phyloP scores from a whole-genome alignment of 164 flowering plant species.

The Buxus sempervirens region DNA sequence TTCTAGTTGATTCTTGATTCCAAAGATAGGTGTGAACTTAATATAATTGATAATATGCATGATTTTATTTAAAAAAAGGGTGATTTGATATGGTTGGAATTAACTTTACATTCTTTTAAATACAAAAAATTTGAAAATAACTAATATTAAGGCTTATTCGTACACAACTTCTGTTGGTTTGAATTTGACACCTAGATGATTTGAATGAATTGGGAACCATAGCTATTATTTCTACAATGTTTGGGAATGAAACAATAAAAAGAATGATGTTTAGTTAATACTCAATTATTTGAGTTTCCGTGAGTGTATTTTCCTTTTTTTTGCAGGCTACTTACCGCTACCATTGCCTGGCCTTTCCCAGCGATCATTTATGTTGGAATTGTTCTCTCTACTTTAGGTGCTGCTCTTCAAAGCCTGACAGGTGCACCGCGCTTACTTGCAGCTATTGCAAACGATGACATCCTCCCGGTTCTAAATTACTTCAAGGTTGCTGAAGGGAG shows the following conservation, averaged over 20 bases:
- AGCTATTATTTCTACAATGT: not conserved
- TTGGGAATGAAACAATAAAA: not conserved
- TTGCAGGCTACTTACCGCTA: conserved; percentile 90
- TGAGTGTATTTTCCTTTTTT: not conserved
- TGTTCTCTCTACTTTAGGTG: conserved; percentile 95
- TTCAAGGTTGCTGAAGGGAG: conserved; percentile 88
- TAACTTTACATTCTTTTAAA: too few species aligned
- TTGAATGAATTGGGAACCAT: not conserved
- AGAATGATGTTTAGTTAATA: too few species aligned
- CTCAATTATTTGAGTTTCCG: not conserved
- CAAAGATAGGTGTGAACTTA: too few species aligned
- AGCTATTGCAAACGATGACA: conserved; percentile 99
- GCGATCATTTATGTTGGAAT: conserved; percentile 82
- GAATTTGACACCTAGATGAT: too few species aligned
- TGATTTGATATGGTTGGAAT: too few species aligned
- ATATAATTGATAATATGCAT: too few species aligned
- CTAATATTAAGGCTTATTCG: not conserved
- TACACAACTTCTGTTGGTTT: not conserved
- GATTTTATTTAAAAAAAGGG: too few species aligned
- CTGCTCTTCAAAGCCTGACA: conserved; percentile 95
- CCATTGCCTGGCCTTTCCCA: conserved; percentile 97
- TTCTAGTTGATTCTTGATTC: too few species aligned
- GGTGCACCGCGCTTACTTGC: conserved; percentile 99
- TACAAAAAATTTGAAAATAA: too few species aligned
- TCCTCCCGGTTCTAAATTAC: conserved; percentile 91